Conservation (phyloP, 1,284 basidiomycete genomes). For the Ganoderma sinense region DNA sequence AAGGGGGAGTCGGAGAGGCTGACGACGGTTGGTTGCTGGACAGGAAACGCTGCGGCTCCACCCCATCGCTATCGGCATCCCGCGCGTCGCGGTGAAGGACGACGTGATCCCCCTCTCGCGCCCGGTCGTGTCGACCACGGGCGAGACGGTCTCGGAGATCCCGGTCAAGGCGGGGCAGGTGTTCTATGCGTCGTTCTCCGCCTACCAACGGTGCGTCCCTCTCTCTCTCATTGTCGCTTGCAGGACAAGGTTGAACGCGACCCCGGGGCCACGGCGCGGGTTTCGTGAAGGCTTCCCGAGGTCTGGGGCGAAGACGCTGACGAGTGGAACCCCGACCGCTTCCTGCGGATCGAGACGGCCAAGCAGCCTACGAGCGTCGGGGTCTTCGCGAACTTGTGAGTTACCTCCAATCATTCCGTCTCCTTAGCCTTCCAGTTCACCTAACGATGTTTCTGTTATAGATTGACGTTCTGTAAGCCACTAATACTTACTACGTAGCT, state of each 20-base stretch:
- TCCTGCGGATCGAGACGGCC: constrained; percentile 40
- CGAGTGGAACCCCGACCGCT: constrained; percentile 61
- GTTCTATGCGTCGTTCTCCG: constrained; percentile 40
- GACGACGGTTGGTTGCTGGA: neutral
- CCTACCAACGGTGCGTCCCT: constrained; percentile 42
- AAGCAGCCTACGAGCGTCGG: constrained; percentile 50
- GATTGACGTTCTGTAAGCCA: constrained; percentile 27
- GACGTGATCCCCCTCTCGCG: constrained; percentile 47
- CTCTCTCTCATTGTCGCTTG: no score
- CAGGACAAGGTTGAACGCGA: no score
- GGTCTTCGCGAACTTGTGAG: constrained; percentile 60
- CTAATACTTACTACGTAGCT: no score
- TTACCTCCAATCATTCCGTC: neutral
- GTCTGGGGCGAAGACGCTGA: constrained; percentile 61
- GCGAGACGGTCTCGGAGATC: constrained; percentile 42
- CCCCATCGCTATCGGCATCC: constrained; percentile 41
- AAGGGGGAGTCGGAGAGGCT: no score
- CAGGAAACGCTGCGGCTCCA: constrained; percentile 50
- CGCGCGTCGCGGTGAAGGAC: constrained; percentile 41
- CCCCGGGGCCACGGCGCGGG: no score
- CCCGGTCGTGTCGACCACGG: constrained; percentile 42
- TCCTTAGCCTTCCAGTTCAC: neutral
- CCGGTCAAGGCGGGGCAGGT: constrained; percentile 46
- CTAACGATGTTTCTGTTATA: neutral
- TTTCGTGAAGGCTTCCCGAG: constrained; percentile 33